These are phyloP conservation scores for Penicillium psychrofluorescens DNA, from an alignment of 495 filamentous ascomycete species.

Conservation along the genomic window DNA sequence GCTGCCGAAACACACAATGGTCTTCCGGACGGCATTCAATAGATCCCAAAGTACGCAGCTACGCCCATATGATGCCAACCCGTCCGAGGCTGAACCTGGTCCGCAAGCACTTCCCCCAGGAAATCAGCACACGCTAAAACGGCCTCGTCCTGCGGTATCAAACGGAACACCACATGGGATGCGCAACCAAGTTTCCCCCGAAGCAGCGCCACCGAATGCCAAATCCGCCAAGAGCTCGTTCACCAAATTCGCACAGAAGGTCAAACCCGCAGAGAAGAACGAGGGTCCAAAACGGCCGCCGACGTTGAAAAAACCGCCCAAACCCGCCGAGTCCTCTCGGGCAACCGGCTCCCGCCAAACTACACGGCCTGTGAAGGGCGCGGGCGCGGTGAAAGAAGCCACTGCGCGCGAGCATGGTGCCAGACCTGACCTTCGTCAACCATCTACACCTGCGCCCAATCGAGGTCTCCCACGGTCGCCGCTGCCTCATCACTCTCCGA, in stretches of 20 bases:
- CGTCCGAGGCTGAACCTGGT: constrained; percentile 1
- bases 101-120: too few relatives aligned
- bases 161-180: constrained; percentile 1
- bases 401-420: constrained; percentile 5
- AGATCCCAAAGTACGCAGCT: constrained; percentile 34
- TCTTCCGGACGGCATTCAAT: constrained; percentile 40
- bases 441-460: constrained; percentile 23
- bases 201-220: constrained; percentile 5
- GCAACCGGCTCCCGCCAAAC: constrained; percentile 4
- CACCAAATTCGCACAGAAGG: constrained; percentile 28
- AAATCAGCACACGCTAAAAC: background rate
- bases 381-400: constrained; percentile 15
- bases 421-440: constrained; percentile 3
- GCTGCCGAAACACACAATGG: constrained; percentile 34
- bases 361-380: constrained; percentile 11
- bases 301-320: constrained; percentile 12
- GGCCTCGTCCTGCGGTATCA: background rate
- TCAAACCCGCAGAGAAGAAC: constrained; percentile 24
- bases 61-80: constrained; percentile 9
- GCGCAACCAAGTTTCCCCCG: background rate
- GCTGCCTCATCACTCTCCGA: constrained; percentile 17
- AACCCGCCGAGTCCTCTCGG: constrained; percentile 4
- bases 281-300: constrained; percentile 16
- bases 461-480: constrained; percentile 35
- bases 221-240: constrained; percentile 21